Evolutionary conservation across 345 rosid species (phyloP).

Genomic region (Lepidium aucheri): DNA sequence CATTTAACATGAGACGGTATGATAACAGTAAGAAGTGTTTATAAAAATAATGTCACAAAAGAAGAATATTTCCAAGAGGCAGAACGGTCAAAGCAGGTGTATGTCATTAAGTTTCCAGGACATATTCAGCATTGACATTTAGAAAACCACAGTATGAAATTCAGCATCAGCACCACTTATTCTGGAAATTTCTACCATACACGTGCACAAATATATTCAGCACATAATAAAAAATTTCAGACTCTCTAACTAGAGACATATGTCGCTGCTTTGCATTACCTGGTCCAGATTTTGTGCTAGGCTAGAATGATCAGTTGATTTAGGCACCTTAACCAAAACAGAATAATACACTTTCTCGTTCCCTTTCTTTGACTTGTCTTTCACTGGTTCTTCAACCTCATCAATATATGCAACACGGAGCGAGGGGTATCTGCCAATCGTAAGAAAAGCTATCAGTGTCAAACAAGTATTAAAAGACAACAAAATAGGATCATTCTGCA

Average conservation of each 20-base stretch:
- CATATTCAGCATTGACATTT: background rate
- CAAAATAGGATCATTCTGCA: conserved; percentile 5
- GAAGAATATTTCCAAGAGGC: background rate
- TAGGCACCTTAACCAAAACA: conserved; percentile 82
- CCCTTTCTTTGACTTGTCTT: conserved; percentile 55
- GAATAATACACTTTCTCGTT: conserved; percentile 81
- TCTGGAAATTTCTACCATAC: background rate
- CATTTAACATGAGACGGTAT: background rate
- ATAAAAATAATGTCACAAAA: background rate
- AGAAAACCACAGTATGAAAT: background rate
- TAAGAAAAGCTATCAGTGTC: conserved; percentile 4
- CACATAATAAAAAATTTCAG: background rate
- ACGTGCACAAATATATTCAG: background rate
- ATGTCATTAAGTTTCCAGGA: background rate
- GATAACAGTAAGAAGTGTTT: background rate
- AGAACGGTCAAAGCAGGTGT: background rate
- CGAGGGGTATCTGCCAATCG: conserved; percentile 75
- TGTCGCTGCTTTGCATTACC: conserved; percentile 34
- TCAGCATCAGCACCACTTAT: background rate
- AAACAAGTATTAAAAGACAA: background rate
- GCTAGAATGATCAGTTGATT: conserved; percentile 73
- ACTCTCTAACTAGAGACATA: background rate
- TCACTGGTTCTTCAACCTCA: conserved; percentile 83
- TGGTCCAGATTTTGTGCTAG: conserved; percentile 84
- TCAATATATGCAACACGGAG: conserved; percentile 98